A percentile compares a stretch with the other conserved stretches of the same genome.
Evolutionary conservation across 805 yeast genomes (phyloP).

Genomic region (Teunomyces aglyptinius): DNA sequence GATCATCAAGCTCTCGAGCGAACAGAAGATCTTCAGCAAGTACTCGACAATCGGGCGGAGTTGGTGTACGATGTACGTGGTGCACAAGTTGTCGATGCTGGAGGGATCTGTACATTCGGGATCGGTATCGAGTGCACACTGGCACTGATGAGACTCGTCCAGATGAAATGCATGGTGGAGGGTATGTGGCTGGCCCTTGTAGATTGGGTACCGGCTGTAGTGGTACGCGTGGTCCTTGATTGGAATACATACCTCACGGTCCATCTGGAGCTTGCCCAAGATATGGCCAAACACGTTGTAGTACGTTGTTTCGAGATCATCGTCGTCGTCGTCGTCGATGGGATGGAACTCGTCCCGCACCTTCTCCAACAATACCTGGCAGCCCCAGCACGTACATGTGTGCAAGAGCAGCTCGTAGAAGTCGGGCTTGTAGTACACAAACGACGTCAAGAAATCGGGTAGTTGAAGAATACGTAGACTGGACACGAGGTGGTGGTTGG

Average conservation of each 20-base stretch:
- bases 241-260: constrained; percentile 36
- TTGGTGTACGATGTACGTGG: constrained; percentile 36
- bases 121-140: constrained; percentile 22
- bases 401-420: constrained; percentile 33
- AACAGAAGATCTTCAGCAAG: constrained; percentile 19
- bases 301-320: constrained; percentile 23
- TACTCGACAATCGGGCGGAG: constrained; percentile 29
- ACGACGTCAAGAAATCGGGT: constrained; percentile 36
- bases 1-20: constrained; percentile 30
- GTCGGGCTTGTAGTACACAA: constrained; percentile 36
- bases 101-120: constrained; percentile 19
- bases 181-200: constrained; percentile 35
- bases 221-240: constrained; percentile 24
- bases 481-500: constrained; percentile 6
- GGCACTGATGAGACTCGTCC: constrained; percentile 13
- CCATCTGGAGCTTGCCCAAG: constrained; percentile 33
- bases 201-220: constrained; percentile 29
- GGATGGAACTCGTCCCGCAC: constrained; percentile 23
- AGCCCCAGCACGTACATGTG: constrained; percentile 38
- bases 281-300: constrained; percentile 31
- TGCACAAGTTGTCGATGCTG: constrained; percentile 32
- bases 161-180: constrained; percentile 30
- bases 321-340: constrained; percentile 11
- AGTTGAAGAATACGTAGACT: constrained; percentile 25
- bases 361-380: constrained; percentile 25